Conservation (phyloP, 176 grass and related monocot genomes). For the Tuctoria greenei region DNA sequence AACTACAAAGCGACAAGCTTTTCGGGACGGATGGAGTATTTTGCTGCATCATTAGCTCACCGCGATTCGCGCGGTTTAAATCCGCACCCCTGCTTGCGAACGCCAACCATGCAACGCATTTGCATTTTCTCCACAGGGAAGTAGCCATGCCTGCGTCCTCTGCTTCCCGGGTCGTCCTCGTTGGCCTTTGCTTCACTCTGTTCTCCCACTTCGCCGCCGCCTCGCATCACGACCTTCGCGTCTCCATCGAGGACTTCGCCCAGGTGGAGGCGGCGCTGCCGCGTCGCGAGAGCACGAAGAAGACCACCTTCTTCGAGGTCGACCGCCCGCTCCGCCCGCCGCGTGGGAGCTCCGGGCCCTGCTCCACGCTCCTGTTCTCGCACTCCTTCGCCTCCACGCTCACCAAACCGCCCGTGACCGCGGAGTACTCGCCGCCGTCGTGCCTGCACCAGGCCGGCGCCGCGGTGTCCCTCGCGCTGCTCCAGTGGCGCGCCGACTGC, state of each 20-base stretch:
- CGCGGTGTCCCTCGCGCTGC: constrained; percentile 55
- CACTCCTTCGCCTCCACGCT: constrained; percentile 69
- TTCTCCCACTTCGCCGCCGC: not conserved
- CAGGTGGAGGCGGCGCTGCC: constrained; percentile 28
- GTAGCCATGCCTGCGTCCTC: constrained; percentile 37
- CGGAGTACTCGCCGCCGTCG: constrained; percentile 54
- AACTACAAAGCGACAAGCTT: too few relatives aligned
- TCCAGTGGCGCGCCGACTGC: constrained; percentile 64
- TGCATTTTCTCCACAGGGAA: not conserved
- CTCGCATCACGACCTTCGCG: constrained; percentile 11
- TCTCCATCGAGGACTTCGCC: constrained; percentile 34
- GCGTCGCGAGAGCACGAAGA: not conserved
- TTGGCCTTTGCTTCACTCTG: constrained; percentile 35
- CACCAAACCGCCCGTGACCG: constrained; percentile 53
- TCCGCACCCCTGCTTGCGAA: constrained; percentile 4
- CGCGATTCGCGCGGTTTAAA: constrained; percentile 8
- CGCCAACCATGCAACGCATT: constrained; percentile 19
- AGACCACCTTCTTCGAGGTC: constrained; percentile 77
- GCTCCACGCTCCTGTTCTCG: constrained; percentile 62
- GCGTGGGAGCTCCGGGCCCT: constrained; percentile 40
- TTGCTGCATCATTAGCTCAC: too few relatives aligned
- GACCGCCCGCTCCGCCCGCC: constrained; percentile 56
- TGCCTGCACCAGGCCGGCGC: constrained; percentile 32
- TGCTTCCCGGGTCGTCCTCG: constrained; percentile 3
- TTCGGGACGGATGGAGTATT: not conserved